phyloP scores from a whole-genome alignment of 768 basidiomycete genomes.

The Suillus spraguei region DNA sequence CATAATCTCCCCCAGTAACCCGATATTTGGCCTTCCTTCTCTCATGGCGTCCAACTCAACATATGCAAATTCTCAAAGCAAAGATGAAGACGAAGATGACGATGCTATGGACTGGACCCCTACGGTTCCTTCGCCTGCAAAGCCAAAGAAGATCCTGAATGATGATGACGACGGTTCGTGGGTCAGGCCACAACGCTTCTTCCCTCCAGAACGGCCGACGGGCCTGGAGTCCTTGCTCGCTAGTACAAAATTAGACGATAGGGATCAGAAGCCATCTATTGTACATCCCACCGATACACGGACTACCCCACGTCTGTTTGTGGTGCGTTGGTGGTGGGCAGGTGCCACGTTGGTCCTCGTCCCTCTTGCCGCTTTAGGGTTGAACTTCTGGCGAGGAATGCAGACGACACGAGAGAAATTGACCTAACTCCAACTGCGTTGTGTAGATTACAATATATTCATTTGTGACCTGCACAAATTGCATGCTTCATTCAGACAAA shows the following conservation, averaged over 20 bases:
- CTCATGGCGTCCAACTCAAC: conserved; percentile 36
- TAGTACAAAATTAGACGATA: conserved; percentile 58
- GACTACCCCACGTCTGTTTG: neutral
- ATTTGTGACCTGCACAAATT: conserved; percentile 8
- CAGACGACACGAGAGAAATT: neutral
- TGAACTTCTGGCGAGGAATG: conserved; percentile 22
- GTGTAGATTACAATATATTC: conserved; percentile 5
- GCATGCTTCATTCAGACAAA: neutral
- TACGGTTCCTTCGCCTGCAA: conserved; percentile 38
- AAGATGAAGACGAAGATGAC: conserved; percentile 32
- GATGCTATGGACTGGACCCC: conserved; percentile 76
- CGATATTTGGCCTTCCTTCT: conserved; percentile 75
- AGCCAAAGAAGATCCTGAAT: conserved; percentile 22
- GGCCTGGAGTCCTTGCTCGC: conserved; percentile 74
- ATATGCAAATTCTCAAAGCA: conserved; percentile 26
- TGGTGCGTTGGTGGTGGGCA: conserved; percentile 15
- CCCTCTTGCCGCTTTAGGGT: conserved; percentile 23
- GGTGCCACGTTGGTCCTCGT: conserved; percentile 19
- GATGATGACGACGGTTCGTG: conserved; percentile 45
- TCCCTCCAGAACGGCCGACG: conserved; percentile 76
- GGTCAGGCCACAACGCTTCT: conserved; percentile 75
- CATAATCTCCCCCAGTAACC: conserved; percentile 46
- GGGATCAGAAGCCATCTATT: conserved; percentile 1
- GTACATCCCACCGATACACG: neutral
- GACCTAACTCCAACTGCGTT: neutral